Conservation (phyloP, 202 grass and related monocot genomes). For the Elaeis oleifera region DNA sequence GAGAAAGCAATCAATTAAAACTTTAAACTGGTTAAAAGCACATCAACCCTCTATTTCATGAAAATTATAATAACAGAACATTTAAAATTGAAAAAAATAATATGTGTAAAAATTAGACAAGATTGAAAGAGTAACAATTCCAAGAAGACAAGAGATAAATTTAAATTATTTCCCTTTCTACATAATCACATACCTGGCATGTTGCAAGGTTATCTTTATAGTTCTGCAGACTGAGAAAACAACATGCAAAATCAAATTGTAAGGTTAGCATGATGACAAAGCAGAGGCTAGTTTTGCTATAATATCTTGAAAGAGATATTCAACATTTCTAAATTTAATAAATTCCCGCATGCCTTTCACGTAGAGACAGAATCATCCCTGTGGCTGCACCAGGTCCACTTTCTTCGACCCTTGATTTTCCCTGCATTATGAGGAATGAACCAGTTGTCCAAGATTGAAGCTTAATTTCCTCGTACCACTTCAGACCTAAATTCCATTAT, state of each 20-base stretch:
- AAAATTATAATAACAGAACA: not conserved
- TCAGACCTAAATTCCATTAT: not conserved
- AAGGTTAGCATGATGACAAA: slow-evolving; percentile 8
- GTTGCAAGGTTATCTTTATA: slow-evolving; percentile 80
- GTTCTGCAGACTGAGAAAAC: slow-evolving; percentile 71
- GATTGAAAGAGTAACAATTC: slow-evolving; percentile 12
- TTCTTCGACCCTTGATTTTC: slow-evolving; percentile 76
- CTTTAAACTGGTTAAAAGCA: too few species aligned
- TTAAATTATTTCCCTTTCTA: not conserved
- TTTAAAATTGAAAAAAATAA: too few species aligned
- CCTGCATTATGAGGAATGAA: slow-evolving; percentile 32
- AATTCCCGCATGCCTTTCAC: slow-evolving; percentile 43
- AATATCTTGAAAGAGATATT: too few species aligned
- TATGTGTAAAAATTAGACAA: not conserved
- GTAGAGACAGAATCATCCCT: slow-evolving; percentile 96
- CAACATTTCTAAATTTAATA: too few species aligned
- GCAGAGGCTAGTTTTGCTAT: slow-evolving; percentile 3
- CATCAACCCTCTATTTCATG: too few species aligned
- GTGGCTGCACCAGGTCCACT: slow-evolving; percentile 83
- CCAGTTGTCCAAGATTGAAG: not conserved
- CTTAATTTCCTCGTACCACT: not conserved
- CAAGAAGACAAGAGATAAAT: not conserved
- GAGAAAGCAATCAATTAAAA: too few species aligned
- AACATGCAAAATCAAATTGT: slow-evolving; percentile 15
- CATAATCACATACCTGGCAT: slow-evolving; percentile 49